phyloP scores from a whole-genome alignment of 1,139 yeast genomes.

The Blastobotrys malaysiensis region DNA sequence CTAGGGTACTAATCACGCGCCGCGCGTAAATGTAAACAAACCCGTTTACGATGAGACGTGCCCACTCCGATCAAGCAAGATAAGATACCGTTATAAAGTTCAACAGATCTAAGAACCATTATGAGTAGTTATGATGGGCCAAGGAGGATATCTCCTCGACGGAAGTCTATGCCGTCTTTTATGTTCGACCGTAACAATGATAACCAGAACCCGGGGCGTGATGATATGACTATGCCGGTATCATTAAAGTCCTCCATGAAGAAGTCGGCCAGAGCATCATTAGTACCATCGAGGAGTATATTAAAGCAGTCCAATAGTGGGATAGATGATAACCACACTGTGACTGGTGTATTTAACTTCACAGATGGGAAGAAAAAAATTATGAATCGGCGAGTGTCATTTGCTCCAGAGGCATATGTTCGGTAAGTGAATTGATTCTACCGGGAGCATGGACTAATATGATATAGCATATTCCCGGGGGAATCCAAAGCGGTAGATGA shows the following conservation, averaged over 20 bases:
- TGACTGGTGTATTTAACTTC: conserved; percentile 11
- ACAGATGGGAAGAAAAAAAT: conserved; percentile 6
- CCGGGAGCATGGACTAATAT: neutral
- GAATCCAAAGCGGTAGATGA: conserved; percentile 4
- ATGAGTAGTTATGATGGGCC: neutral
- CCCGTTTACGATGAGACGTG: neutral
- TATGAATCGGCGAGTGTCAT: conserved; percentile 11
- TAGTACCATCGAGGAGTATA: conserved; percentile 16
- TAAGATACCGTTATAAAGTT: neutral
- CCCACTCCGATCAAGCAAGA: neutral
- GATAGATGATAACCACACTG: conserved; percentile 16
- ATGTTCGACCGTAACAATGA: conserved; percentile 11
- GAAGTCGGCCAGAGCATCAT: conserved; percentile 10
- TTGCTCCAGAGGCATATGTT: conserved; percentile 14
- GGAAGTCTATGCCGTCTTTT: conserved; percentile 16
- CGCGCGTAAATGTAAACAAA: conserved; percentile 1
- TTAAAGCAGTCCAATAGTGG: conserved; percentile 10
- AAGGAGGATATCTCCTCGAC: conserved; percentile 5
- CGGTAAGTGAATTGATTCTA: conserved; percentile 6
- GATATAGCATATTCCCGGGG: conserved; percentile 2
- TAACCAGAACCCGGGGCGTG: conserved; percentile 10
- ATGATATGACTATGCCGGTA: conserved; percentile 13
- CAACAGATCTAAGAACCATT: neutral
- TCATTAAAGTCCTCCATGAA: neutral
- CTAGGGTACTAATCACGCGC: neutral